A percentile compares a stretch with the other conserved stretches of the same genome.
Conservation (phyloP, 2,329 filamentous ascomycete genomes). For the Sarocladiaceae sp. region DNA sequence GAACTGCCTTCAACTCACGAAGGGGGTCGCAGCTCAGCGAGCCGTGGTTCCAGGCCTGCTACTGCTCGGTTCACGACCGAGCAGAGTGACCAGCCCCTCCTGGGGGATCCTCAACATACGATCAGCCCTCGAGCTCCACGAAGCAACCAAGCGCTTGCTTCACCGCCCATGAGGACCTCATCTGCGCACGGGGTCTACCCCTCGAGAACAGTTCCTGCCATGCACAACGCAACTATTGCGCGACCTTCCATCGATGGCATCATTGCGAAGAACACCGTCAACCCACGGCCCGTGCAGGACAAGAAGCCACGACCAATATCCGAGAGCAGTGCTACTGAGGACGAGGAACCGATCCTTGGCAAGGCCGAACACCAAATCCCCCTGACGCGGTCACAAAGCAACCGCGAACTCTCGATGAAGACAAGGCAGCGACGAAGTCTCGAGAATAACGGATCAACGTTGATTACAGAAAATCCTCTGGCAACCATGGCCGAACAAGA, state of each 20-base stretch:
- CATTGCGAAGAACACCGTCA: not conserved
- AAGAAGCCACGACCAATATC: slow-evolving; percentile 1
- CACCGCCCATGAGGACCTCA: not conserved
- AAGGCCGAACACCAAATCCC: not conserved
- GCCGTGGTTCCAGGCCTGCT: not conserved
- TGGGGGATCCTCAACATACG: not conserved
- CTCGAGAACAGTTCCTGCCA: not conserved
- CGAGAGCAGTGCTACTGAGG: slow-evolving; percentile 1
- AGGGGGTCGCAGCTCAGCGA: not conserved
- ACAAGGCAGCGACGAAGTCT: not conserved
- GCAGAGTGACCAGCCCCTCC: not conserved
- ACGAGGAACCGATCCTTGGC: slow-evolving; percentile 6
- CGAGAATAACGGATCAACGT: slow-evolving; percentile 2
- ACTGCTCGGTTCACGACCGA: not conserved
- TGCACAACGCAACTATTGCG: not conserved
- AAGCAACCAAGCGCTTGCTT: not conserved
- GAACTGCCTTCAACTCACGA: not conserved
- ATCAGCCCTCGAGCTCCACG: not conserved
- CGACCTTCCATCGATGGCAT: slow-evolving; percentile 7
- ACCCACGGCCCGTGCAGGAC: not conserved
- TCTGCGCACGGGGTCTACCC: not conserved
- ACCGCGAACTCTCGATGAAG: not conserved
- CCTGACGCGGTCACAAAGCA: not conserved
- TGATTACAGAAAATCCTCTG: slow-evolving; percentile 17
- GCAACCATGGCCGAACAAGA: slow-evolving; percentile 10